Base-by-base conservation (phyloP, 169 alveolate genomes). In the Cryptosporidium sp. region DNA sequence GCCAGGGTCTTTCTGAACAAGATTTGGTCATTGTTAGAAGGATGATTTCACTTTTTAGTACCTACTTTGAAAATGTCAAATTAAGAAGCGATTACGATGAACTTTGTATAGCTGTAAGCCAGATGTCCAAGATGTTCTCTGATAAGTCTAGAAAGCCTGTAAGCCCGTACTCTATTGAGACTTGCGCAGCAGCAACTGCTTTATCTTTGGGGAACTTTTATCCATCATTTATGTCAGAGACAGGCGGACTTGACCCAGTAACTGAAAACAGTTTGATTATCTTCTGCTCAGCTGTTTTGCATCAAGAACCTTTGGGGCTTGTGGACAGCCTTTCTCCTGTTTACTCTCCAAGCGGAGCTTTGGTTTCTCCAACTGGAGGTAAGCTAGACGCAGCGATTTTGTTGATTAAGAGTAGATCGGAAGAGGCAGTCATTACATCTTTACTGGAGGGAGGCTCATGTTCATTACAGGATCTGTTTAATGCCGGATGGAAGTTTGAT, bases 401-500 rank as follows among this genome's bases (percentile, higher is more conserved):
- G 69, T 29, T 61, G 0, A 7, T 42, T 16, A 60, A 65, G 33
- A 44, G 75, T 3, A 67, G 60, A 39, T 80, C 89, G 23, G 89
- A 80, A 37, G 89, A 80, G 53, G 10, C 89, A 3, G 89, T 80
- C 42, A 67, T 80, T 5, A 14, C 73, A 31, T 80, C 89, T 42
- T 21, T 80, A 29, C 53, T 80, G n/a, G 75, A 70, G 12, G 75
- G 75, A 8, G 16, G 67, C 26, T 42, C 53, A 0, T 80, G 89
- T 29, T 80, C 89, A 2, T 26, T 61, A 12, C 69, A 62, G 2
- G 89, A 80, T 80, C 7, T 80, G 23, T 60, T 80, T 33, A 80
- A 60, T 80, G 89, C 80, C 9, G 89, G 89, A 7, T 80, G 89
- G 89, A 80, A 29, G 68, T 80, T 44, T 37, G 89, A 80, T 14